Evolutionary conservation across 2,329 filamentous ascomycete genomes (phyloP).

Genomic region (Blumeria hordei): DNA sequence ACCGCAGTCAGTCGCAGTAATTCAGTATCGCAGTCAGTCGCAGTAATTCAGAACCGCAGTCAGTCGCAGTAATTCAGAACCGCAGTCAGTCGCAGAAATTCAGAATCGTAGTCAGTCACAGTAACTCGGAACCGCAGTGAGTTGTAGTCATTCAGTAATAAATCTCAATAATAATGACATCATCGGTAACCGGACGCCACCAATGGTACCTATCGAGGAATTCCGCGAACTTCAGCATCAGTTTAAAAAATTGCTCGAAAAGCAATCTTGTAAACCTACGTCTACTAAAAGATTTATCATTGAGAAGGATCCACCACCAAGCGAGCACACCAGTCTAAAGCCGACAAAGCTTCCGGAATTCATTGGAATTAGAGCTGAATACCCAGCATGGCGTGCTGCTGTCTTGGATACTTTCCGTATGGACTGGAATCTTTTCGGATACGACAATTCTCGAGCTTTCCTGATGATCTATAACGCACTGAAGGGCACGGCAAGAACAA

Average conservation of each 20-base stretch:
- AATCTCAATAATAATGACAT: too few relatives aligned
- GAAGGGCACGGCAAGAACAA: background rate
- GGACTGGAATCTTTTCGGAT: background rate
- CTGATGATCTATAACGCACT: background rate
- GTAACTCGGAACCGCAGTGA: too few relatives aligned
- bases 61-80: too few relatives aligned
- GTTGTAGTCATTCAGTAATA: too few relatives aligned
- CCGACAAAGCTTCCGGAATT: background rate
- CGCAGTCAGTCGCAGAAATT: too few relatives aligned
- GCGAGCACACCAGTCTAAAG: background rate
- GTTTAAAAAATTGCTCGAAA: background rate
- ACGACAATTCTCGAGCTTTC: background rate
- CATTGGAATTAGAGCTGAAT: background rate
- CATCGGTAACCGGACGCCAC: background rate
- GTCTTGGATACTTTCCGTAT: background rate
- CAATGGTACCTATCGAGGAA: background rate
- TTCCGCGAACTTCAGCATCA: background rate
- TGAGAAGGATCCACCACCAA: background rate
- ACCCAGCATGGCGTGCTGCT: background rate
- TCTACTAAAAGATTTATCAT: background rate
- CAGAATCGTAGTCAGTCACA: too few relatives aligned
- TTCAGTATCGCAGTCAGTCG: too few relatives aligned
- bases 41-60: too few relatives aligned
- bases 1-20: too few relatives aligned
- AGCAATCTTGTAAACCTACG: background rate